These are phyloP conservation scores for Inga oerstediana DNA, from an alignment of 306 rosid species.

Conservation along the genomic window DNA sequence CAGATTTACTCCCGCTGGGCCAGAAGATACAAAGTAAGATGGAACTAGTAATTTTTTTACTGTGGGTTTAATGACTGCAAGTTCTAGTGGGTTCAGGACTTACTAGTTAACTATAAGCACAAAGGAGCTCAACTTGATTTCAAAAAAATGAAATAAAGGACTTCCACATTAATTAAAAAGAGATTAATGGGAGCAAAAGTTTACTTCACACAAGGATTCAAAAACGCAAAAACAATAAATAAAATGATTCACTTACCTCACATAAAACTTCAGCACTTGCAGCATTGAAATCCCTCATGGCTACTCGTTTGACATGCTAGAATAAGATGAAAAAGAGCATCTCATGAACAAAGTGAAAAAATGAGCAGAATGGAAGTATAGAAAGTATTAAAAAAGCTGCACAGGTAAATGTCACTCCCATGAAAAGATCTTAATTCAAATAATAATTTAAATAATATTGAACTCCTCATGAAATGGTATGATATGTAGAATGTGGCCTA, in stretches of 20 bases:
- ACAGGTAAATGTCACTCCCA: not conserved
- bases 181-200: not conserved
- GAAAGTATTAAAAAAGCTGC: not conserved
- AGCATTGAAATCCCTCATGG: constrained; percentile 68
- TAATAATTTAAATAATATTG: not conserved
- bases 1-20: not conserved
- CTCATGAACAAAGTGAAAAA: not conserved
- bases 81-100: not conserved
- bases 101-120: not conserved
- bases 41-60: not conserved
- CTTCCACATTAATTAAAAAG: not conserved
- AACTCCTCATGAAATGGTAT: constrained; percentile 16
- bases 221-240: not conserved
- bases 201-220: not conserved
- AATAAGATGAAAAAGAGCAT: constrained; percentile 29
- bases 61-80: not conserved
- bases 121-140: not conserved
- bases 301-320: constrained; percentile 87
- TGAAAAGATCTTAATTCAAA: constrained; percentile 10
- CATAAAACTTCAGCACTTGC: constrained; percentile 88
- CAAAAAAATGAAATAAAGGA: not conserved
- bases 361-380: not conserved
- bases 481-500: not conserved
- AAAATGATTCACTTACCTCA: constrained; percentile 54
- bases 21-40: not conserved